phyloP scores from a whole-genome alignment of 2,329 filamentous ascomycete species.

The Bipolaris zeicola region DNA sequence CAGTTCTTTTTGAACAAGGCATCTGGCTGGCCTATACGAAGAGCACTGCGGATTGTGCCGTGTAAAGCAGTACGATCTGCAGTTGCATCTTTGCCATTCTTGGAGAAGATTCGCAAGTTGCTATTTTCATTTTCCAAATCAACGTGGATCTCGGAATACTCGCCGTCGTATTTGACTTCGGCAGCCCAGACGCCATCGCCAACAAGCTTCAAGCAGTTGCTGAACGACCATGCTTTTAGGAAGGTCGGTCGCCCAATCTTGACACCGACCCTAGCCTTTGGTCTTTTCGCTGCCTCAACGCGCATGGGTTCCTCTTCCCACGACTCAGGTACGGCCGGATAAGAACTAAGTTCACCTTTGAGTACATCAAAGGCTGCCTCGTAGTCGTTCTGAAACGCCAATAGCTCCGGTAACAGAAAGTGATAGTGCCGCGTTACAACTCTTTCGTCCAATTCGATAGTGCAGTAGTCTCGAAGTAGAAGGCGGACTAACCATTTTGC shows the following conservation, averaged over 20 bases:
- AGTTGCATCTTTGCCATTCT: constrained; percentile 89
- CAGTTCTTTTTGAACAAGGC: constrained; percentile 69
- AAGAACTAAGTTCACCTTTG: constrained; percentile 49
- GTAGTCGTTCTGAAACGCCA: constrained; percentile 74
- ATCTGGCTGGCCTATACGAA: constrained; percentile 64
- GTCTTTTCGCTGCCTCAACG: constrained; percentile 46
- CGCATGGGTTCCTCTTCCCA: constrained; percentile 41
- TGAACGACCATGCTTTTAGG: constrained; percentile 61
- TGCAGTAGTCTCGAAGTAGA: constrained; percentile 76
- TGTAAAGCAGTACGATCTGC: constrained; percentile 68
- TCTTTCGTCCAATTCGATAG: constrained; percentile 65
- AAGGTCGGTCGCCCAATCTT: constrained; percentile 56
- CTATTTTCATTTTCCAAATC: constrained; percentile 63
- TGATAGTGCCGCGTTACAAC: constrained; percentile 67
- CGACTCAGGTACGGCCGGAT: constrained; percentile 45
- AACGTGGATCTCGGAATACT: constrained; percentile 86
- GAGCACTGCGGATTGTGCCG: constrained; percentile 65
- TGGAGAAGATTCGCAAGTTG: constrained; percentile 83
- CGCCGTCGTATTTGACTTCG: constrained; percentile 84
- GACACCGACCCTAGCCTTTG: constrained; percentile 50
- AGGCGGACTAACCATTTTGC: constrained; percentile 89
- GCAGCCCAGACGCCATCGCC: constrained; percentile 68
- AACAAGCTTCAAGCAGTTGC: constrained; percentile 72
- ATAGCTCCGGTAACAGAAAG: constrained; percentile 69
- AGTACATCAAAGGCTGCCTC: constrained; percentile 63